Evolutionary conservation across 192 early-diverging fungal genomes (phyloP).

Genomic region (Oehlia diaphana): DNA sequence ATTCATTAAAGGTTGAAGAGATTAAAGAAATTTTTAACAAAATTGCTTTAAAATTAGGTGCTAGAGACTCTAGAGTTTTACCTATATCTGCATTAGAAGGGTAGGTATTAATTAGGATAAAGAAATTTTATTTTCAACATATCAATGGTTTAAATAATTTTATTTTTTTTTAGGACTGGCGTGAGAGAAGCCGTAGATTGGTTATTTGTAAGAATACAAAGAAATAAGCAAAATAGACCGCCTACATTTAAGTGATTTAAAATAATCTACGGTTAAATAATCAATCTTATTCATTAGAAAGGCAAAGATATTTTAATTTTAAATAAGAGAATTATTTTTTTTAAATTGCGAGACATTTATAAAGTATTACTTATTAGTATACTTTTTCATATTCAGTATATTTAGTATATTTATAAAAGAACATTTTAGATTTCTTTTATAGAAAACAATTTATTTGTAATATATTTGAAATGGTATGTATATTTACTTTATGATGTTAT

Average conservation of each 20-base stretch:
- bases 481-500: no score
- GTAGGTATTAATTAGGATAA: conserved; percentile 46
- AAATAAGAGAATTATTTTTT: no score
- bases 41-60: conserved; percentile 80
- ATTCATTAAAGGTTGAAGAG: conserved; percentile 69
- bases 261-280: no score
- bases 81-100: conserved; percentile 80
- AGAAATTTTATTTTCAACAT: neutral
- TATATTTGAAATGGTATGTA: no score
- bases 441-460: no score
- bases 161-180: conserved; percentile 58
- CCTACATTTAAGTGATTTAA: conserved; percentile 56
- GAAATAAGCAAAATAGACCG: conserved; percentile 78
- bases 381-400: no score
- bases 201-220: conserved; percentile 78
- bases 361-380: no score
- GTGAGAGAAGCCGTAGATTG: conserved; percentile 89
- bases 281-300: neutral
- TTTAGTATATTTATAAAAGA: no score
- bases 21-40: conserved; percentile 92
- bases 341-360: no score
- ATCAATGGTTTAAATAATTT: conserved; percentile 3
- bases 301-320: no score
- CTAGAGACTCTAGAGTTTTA: conserved; percentile 85
- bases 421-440: no score